These are phyloP conservation scores for Cyclostephanos invisitatus DNA, from an alignment of 108 stramenopile genomes.

Conservation along the genomic window DNA sequence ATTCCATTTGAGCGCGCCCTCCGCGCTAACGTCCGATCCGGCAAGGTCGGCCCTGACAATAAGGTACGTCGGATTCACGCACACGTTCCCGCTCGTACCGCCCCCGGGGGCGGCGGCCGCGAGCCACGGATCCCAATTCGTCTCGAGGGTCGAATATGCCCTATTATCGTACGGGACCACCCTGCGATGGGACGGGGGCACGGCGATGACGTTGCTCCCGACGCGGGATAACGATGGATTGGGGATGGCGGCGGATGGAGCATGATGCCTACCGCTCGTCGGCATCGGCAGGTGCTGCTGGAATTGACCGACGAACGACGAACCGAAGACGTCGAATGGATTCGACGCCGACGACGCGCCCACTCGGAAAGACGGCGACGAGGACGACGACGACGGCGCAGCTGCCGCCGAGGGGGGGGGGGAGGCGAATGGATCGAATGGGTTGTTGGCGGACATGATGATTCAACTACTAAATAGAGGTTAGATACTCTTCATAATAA, in stretches of 20 bases:
- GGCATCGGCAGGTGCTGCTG: neutral
- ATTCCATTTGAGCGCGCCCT: too few relatives aligned
- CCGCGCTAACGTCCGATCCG: too few relatives aligned
- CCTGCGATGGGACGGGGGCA: neutral
- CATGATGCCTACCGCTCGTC: too few relatives aligned
- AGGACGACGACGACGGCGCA: neutral
- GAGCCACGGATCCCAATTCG: conserved; percentile 38
- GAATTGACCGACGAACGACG: neutral
- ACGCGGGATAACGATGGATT: too few relatives aligned
- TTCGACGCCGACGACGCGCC: neutral
- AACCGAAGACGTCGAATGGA: conserved; percentile 4
- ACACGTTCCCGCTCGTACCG: conserved; percentile 13
- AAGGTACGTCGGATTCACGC: too few relatives aligned
- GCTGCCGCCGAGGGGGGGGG: neutral
- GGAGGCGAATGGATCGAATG: conserved; percentile 6
- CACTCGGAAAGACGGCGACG: neutral
- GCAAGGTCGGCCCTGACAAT: too few relatives aligned
- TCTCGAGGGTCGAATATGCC: conserved; percentile 58
- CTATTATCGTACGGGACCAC: conserved; percentile 24
- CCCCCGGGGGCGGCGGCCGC: too few relatives aligned
- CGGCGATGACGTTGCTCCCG: conserved; percentile 7
- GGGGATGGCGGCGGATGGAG: too few relatives aligned
- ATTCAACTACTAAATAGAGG: too few relatives aligned
- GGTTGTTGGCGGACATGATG: neutral
- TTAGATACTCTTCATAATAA: too few relatives aligned